phyloP scores from a whole-genome alignment of 106 monocot species.

The Phalaenopsis equestris region DNA sequence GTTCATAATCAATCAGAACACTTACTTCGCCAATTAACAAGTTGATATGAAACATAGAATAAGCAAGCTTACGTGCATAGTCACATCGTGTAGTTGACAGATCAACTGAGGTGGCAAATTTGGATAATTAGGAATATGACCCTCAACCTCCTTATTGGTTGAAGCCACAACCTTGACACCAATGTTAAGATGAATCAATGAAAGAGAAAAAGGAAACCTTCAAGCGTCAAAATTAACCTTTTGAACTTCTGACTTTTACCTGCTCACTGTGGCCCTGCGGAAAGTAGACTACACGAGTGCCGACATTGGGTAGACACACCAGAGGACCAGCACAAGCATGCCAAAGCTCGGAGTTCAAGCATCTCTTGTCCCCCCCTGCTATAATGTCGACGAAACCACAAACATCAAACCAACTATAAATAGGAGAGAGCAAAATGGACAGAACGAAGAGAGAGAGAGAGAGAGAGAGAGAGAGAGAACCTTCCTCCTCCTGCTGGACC shows the following conservation, averaged over 20 bases:
- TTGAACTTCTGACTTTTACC: slow-evolving; percentile 18
- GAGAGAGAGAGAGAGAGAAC: slow-evolving; percentile 5
- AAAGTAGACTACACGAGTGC: slow-evolving; percentile 80
- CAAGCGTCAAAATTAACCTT: background rate
- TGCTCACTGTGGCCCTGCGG: slow-evolving; percentile 94
- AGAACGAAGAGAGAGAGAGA: background rate
- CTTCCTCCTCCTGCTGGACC: slow-evolving; percentile 34
- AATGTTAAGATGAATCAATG: slow-evolving; percentile 7
- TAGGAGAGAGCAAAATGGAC: background rate
- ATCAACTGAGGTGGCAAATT: slow-evolving; percentile 74
- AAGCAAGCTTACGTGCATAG: slow-evolving; percentile 66
- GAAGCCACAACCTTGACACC: slow-evolving; percentile 58
- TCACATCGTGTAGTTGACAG: slow-evolving; percentile 86
- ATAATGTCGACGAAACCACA: slow-evolving; percentile 2
- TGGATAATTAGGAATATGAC: slow-evolving; percentile 82
- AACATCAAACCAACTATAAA: background rate
- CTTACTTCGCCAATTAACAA: background rate
- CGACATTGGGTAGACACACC: slow-evolving; percentile 68
- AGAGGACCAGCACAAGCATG: slow-evolving; percentile 89
- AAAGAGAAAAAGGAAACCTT: background rate
- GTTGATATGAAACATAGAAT: background rate
- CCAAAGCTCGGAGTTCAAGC: slow-evolving; percentile 89
- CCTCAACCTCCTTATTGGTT: slow-evolving; percentile 81
- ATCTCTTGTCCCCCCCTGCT: slow-evolving; percentile 57
- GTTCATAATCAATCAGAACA: background rate